These are phyloP conservation scores for Lagenaria siceraria DNA, from an alignment of 306 rosid species.

Conservation along the genomic window DNA sequence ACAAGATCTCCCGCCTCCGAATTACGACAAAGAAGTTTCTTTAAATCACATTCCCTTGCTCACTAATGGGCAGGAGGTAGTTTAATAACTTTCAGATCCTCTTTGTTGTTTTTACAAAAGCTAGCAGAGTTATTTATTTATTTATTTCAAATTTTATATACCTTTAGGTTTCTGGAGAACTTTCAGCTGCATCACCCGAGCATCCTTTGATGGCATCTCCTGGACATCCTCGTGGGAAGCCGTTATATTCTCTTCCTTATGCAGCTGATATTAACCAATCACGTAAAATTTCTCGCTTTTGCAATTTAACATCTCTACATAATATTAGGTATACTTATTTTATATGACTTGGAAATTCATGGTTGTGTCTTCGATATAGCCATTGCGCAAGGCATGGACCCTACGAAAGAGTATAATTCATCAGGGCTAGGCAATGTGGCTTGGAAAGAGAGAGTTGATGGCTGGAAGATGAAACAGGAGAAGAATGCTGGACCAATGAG, in stretches of 20 bases:
- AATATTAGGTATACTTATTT: slow-evolving; percentile 2
- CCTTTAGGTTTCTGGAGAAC: slow-evolving; percentile 77
- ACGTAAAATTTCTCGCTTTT: slow-evolving; percentile 27
- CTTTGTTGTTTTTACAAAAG: not conserved
- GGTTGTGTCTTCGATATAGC: slow-evolving; percentile 34
- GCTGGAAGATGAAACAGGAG: slow-evolving; percentile 98
- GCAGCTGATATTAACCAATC: slow-evolving; percentile 69
- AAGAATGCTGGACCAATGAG: slow-evolving; percentile 78
- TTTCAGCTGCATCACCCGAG: slow-evolving; percentile 93
- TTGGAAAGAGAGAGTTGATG: slow-evolving; percentile 99
- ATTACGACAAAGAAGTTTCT: slow-evolving; percentile 70
- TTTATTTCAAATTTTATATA: not conserved
- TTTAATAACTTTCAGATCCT: slow-evolving; percentile 11
- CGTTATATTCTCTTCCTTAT: slow-evolving; percentile 47
- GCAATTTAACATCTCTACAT: not conserved
- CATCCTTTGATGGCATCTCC: slow-evolving; percentile 84
- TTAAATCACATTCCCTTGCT: slow-evolving; percentile 54
- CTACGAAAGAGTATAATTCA: slow-evolving; percentile 37
- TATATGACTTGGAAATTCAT: slow-evolving; percentile 16
- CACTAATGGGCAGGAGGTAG: slow-evolving; percentile 71
- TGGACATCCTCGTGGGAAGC: slow-evolving; percentile 54
- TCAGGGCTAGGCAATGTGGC: slow-evolving; percentile 87
- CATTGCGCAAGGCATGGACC: slow-evolving; percentile 59
- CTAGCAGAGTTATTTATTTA: not conserved
- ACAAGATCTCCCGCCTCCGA: slow-evolving; percentile 51